phyloP scores from a whole-genome alignment of 1,139 yeast genomes.

The Debaryomyces fabryi region DNA sequence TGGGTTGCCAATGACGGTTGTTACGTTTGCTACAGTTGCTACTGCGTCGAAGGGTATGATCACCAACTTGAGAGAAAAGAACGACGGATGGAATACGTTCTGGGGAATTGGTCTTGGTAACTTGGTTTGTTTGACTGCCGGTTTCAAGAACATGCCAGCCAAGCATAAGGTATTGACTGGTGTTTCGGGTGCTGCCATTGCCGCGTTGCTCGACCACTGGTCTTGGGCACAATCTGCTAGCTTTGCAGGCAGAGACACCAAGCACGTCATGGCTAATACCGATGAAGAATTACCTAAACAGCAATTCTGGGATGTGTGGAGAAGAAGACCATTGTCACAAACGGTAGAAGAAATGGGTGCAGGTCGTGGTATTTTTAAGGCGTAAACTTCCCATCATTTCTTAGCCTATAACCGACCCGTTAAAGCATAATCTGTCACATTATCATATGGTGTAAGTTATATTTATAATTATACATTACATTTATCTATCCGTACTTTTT shows the following conservation, averaged over 20 bases:
- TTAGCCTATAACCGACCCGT: neutral
- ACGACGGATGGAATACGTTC: slow-evolving; percentile 54
- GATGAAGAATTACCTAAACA: slow-evolving; percentile 51
- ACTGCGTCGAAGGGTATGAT: slow-evolving; percentile 44
- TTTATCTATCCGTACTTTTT: neutral
- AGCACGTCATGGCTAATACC: slow-evolving; percentile 38
- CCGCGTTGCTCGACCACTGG: slow-evolving; percentile 45
- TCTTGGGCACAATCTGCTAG: slow-evolving; percentile 48
- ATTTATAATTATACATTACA: slow-evolving; percentile 2
- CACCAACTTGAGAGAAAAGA: slow-evolving; percentile 50
- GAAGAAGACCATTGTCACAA: slow-evolving; percentile 82
- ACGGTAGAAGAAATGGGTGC: slow-evolving; percentile 76
- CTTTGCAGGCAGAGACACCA: slow-evolving; percentile 43
- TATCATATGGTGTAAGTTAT: slow-evolving; percentile 2
- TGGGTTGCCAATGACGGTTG: slow-evolving; percentile 42
- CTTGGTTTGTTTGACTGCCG: slow-evolving; percentile 43
- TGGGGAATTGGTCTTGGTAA: slow-evolving; percentile 50
- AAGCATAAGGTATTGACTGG: slow-evolving; percentile 49
- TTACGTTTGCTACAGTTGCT: slow-evolving; percentile 48
- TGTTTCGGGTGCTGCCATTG: slow-evolving; percentile 41
- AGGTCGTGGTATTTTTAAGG: slow-evolving; percentile 56
- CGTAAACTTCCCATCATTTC: slow-evolving; percentile 17
- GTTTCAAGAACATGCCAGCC: slow-evolving; percentile 45
- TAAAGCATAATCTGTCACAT: slow-evolving; percentile 5
- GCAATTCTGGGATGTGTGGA: slow-evolving; percentile 80